Conservation (phyloP, 306 rosid genomes). For the Echinosophora koreensis region DNA sequence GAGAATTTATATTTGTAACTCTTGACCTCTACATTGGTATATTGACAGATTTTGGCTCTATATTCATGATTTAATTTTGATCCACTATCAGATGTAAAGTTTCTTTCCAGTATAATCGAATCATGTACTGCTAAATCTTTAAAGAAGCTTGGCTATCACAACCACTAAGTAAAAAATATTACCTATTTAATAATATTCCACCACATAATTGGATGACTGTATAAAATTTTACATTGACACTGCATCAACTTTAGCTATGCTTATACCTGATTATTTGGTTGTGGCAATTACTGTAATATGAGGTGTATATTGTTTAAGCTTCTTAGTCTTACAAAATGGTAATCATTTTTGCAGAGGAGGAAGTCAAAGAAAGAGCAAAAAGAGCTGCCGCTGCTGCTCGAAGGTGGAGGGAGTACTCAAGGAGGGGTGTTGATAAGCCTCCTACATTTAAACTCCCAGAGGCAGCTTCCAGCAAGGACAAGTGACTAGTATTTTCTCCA, state of each 20-base stretch:
- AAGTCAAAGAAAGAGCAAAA: conserved; percentile 73
- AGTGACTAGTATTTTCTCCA: conserved; percentile 51
- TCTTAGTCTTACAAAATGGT: conserved; percentile 33
- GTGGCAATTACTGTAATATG: background rate
- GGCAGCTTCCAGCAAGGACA: conserved; percentile 59
- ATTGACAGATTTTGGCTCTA: background rate
- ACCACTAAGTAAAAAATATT: too few relatives aligned
- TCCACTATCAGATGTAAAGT: background rate
- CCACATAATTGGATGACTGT: background rate
- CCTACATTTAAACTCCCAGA: conserved; percentile 91
- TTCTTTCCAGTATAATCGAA: background rate
- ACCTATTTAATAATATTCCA: too few relatives aligned
- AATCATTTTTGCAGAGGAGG: conserved; percentile 68
- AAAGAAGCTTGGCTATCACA: background rate
- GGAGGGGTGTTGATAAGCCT: conserved; percentile 83
- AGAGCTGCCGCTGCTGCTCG: conserved; percentile 92
- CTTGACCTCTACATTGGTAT: background rate
- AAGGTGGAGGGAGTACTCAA: conserved; percentile 97
- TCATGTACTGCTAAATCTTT: background rate
- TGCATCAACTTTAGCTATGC: background rate
- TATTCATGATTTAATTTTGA: background rate
- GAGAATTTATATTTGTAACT: background rate
- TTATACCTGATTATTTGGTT: conserved; percentile 13
- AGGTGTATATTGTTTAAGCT: conserved; percentile 7
- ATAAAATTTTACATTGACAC: too few relatives aligned